Base-by-base conservation (phyloP, 495 filamentous ascomycete species). In the Lasiosphaeria miniovina region DNA sequence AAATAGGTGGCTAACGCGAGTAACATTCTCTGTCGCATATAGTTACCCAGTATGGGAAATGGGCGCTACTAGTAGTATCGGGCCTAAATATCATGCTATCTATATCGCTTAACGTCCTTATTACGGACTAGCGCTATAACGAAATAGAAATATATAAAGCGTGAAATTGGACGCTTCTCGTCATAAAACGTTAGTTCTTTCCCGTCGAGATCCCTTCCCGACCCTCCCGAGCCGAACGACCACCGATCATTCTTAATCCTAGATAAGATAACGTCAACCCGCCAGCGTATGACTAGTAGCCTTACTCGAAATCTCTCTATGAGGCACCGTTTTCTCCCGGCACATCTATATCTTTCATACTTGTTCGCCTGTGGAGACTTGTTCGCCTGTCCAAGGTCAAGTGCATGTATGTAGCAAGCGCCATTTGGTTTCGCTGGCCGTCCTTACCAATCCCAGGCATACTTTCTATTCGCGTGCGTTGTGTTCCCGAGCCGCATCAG, bases 141-240 rank as follows among this genome's bases (percentile, higher is more conserved):
- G 38, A 61, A 61, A 57, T 61, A 54, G 36, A 61, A 61, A 36
- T 57, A 61, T 32, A 61, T 45, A 24, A 61, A 61, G 1, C 59
- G 46, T 4, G 54, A 52, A n/a, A 48, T 54, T 2, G 54, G 59
- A 5, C 59, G 53, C 11, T 57, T 61, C 6, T 61, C 36, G 33
- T 61, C 52, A 34, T 9, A 36, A 24, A 61, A 61, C 14, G 0
- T 36, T 0, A 61, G 33, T 36, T 61, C 54, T 15, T 43, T 46
- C 31, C 46, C 53, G 38, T 57, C 36, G 0, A 61, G 49, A 12
- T 61, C n/a, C n/a, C n/a, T n/a, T n/a, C n/a, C n/a, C n/a, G n/a
- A n/a, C 58, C 34, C 43, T 17, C 3, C 50, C 58, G 11, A 15
- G 32, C 5, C 15, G 4, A 1, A 1, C 24, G 35, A 40, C 8